These are phyloP conservation scores for Scleroderma citrinum DNA, from an alignment of 768 basidiomycete genomes.

Conservation along the genomic window DNA sequence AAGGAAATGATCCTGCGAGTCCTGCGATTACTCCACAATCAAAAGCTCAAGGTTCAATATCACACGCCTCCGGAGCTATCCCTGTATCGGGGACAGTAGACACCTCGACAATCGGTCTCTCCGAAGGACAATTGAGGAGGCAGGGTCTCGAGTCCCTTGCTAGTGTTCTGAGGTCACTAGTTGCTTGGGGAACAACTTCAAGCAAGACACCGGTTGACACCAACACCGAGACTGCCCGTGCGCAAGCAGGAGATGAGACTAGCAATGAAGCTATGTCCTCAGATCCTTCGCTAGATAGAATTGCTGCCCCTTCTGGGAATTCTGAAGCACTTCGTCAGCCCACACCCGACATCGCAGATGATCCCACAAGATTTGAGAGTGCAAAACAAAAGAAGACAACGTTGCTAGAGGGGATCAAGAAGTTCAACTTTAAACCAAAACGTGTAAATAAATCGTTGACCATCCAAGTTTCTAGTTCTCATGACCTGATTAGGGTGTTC, in stretches of 20 bases:
- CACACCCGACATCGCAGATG: slow-evolving; percentile 81
- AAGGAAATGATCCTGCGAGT: slow-evolving; percentile 52
- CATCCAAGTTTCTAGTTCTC: not conserved
- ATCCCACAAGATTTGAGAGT: slow-evolving; percentile 88
- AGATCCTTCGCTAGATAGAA: slow-evolving; percentile 51
- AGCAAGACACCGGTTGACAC: slow-evolving; percentile 29
- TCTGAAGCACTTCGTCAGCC: slow-evolving; percentile 55
- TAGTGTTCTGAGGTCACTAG: slow-evolving; percentile 81
- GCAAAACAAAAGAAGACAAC: slow-evolving; percentile 97
- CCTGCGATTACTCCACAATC: slow-evolving; percentile 49
- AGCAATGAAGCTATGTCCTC: slow-evolving; percentile 47
- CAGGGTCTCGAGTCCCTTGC: slow-evolving; percentile 96
- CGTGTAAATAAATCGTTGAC: slow-evolving; percentile 44
- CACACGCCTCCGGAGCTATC: slow-evolving; percentile 61
- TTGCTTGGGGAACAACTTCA: slow-evolving; percentile 77
- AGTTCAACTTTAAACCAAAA: slow-evolving; percentile 99
- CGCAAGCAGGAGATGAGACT: slow-evolving; percentile 48
- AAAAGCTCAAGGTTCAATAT: slow-evolving; percentile 30
- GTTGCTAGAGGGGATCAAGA: slow-evolving; percentile 89
- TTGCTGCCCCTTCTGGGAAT: slow-evolving; percentile 42
- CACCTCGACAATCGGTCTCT: slow-evolving; percentile 58
- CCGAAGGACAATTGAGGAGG: slow-evolving; percentile 79
- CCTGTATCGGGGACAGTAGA: slow-evolving; percentile 64
- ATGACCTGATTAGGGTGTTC: slow-evolving; percentile 58
- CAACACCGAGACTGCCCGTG: slow-evolving; percentile 38